Conservation (phyloP, 495 filamentous ascomycete genomes). For the Elasticomyces elasticus region DNA sequence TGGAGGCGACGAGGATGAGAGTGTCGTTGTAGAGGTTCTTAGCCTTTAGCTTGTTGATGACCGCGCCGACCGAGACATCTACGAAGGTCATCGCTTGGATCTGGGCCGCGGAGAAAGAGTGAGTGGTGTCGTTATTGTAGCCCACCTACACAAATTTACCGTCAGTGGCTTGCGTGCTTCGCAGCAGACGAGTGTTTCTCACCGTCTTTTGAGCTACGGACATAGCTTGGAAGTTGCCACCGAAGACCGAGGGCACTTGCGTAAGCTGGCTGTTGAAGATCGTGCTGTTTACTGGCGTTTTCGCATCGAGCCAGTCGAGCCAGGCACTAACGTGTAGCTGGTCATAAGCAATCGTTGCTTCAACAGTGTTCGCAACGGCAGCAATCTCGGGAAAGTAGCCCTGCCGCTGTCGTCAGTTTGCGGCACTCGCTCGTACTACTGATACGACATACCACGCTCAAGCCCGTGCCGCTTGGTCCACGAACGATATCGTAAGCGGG, state of each 20-base stretch:
- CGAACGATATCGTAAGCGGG: slow-evolving; percentile 33
- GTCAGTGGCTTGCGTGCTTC: too few relatives aligned
- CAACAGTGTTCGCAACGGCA: slow-evolving; percentile 17
- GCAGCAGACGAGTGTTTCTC: too few relatives aligned
- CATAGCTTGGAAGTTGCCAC: slow-evolving; percentile 34
- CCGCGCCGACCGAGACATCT: slow-evolving; percentile 17
- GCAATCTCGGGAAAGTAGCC: slow-evolving; percentile 35
- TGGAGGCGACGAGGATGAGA: slow-evolving; percentile 32
- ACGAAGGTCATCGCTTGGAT: slow-evolving; percentile 19
- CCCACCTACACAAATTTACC: too few relatives aligned
- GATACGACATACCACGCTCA: too few relatives aligned
- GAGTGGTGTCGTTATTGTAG: slow-evolving; percentile 21
- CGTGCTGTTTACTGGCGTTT: slow-evolving; percentile 20
- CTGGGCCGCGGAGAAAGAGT: slow-evolving; percentile 13
- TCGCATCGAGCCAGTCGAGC: slow-evolving; percentile 29
- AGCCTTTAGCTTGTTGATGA: slow-evolving; percentile 28
- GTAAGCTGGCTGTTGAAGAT: slow-evolving; percentile 16
- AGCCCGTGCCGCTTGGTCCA: slow-evolving; percentile 30
- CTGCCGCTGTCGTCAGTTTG: too few relatives aligned
- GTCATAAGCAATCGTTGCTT: not conserved
- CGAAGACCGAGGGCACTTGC: slow-evolving; percentile 29
- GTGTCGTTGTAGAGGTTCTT: slow-evolving; percentile 30
- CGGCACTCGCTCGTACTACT: too few relatives aligned
- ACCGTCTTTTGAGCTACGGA: slow-evolving; percentile 31
- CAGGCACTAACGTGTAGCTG: slow-evolving; percentile 26